These are phyloP conservation scores for Zoysia matrella DNA, from an alignment of 202 grass and related monocot genomes.

Conservation along the genomic window DNA sequence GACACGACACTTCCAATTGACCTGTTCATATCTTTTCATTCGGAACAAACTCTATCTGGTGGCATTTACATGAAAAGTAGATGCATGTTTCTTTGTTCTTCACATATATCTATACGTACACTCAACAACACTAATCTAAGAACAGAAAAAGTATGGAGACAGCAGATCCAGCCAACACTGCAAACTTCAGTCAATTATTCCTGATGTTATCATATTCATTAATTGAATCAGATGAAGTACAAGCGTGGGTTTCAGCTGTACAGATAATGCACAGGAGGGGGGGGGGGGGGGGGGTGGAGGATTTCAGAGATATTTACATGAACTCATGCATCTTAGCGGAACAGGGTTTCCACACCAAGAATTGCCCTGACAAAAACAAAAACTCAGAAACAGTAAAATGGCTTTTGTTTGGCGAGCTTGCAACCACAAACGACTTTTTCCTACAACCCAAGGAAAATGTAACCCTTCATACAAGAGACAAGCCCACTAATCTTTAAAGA, in stretches of 20 bases:
- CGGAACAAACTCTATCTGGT: neutral
- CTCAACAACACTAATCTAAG: neutral
- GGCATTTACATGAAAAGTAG: neutral
- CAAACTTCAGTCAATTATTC: constrained; percentile 6
- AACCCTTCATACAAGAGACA: constrained; percentile 36
- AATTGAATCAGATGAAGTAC: constrained; percentile 31
- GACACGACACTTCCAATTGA: neutral
- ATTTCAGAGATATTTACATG: constrained; percentile 59
- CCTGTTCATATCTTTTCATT: neutral
- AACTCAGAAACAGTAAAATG: constrained; percentile 1
- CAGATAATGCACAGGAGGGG: constrained; percentile 21
- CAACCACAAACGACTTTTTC: constrained; percentile 26
- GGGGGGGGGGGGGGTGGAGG: neutral
- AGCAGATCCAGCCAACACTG: neutral
- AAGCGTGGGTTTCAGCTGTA: constrained; percentile 43
- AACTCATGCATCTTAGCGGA: constrained; percentile 30
- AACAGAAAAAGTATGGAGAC: neutral
- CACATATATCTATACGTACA: neutral
- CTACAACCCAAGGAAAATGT: constrained; percentile 14
- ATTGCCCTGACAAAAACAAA: constrained; percentile 35
- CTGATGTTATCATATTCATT: constrained; percentile 6
- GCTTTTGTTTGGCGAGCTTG: constrained; percentile 18
- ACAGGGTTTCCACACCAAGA: constrained; percentile 49
- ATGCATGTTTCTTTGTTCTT: neutral
- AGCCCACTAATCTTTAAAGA: constrained; percentile 9